Percentiles rank a stretch among this genome's conserved stretches.
phyloP scores from a whole-genome alignment of 176 grass and related monocot genomes.

The Miscanthus lutarioriparius region DNA sequence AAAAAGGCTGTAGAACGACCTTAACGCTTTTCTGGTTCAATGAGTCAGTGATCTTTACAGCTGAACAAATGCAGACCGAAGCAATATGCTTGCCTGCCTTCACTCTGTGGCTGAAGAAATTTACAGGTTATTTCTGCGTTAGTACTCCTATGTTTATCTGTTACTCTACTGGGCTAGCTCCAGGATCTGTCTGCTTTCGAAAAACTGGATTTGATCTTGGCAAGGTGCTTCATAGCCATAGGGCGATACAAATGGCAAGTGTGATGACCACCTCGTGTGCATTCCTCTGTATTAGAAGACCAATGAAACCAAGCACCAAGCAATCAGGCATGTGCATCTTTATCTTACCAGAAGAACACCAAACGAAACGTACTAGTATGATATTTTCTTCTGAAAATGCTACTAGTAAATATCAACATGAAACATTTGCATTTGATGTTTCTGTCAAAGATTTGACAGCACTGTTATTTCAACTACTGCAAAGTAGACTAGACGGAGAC shows the following conservation, averaged over 20 bases:
- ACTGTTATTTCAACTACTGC: not conserved
- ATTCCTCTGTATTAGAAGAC: constrained; percentile 49
- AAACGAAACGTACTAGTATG: not conserved
- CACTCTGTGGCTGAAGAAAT: not conserved
- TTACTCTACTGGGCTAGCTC: constrained; percentile 20
- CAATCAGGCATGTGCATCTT: constrained; percentile 16
- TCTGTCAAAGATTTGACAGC: not conserved
- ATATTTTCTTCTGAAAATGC: not conserved
- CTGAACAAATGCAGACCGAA: not conserved
- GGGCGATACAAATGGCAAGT: constrained; percentile 37
- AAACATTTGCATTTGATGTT: not conserved
- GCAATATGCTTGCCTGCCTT: not conserved
- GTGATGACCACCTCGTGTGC: constrained; percentile 32
- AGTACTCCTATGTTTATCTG: not conserved
- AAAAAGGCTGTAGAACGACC: too few relatives aligned
- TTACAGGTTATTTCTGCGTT: constrained; percentile 5
- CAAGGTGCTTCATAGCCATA: constrained; percentile 42
- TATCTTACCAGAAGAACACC: not conserved
- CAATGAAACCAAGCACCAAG: constrained; percentile 21
- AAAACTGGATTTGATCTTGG: constrained; percentile 3
- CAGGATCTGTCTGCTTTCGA: constrained; percentile 4
- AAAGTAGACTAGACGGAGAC: constrained; percentile 16
- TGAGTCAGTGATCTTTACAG: constrained; percentile 13
- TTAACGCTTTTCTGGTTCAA: not conserved
- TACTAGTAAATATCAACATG: not conserved